Evolutionary conservation across 805 yeast genomes (phyloP).

Genomic region (Cyberlindnera bimundalis): DNA sequence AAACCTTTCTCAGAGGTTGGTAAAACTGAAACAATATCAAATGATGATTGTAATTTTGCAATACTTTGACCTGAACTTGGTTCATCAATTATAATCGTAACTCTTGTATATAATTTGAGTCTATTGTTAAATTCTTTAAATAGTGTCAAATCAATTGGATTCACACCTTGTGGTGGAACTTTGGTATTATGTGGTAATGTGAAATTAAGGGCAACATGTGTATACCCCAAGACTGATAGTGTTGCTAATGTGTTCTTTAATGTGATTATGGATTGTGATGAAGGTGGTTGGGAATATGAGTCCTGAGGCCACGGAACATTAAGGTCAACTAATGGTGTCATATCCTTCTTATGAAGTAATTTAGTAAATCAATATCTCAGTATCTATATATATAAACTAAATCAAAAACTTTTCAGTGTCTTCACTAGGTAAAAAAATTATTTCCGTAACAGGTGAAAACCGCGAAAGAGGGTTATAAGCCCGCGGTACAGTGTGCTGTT

Average conservation of each 20-base stretch:
- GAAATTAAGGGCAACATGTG: constrained; percentile 74
- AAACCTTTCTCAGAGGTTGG: constrained; percentile 81
- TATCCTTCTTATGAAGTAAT: too few relatives aligned
- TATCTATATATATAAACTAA: too few relatives aligned
- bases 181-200: constrained; percentile 31
- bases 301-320: constrained; percentile 72
- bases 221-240: constrained; percentile 61
- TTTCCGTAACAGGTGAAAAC: too few relatives aligned
- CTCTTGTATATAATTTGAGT: constrained; percentile 57
- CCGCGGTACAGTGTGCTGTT: too few relatives aligned
- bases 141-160: constrained; percentile 39
- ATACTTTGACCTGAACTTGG: constrained; percentile 68
- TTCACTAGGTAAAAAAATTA: too few relatives aligned
- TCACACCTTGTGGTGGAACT: constrained; percentile 18
- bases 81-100: constrained; percentile 75
- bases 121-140: constrained; percentile 28
- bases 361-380: too few relatives aligned
- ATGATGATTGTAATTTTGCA: constrained; percentile 41
- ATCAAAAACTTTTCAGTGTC: too few relatives aligned
- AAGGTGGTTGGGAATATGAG: constrained; percentile 41
- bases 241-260: constrained; percentile 51
- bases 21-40: constrained; percentile 78
- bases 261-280: constrained; percentile 38
- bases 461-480: too few relatives aligned
- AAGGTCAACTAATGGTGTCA: constrained; percentile 51